Evolutionary conservation across 1,139 yeast species (phyloP), one percentile per base, ranked within the genome.

Genomic region (Saccharomyces hybrid): DNA sequence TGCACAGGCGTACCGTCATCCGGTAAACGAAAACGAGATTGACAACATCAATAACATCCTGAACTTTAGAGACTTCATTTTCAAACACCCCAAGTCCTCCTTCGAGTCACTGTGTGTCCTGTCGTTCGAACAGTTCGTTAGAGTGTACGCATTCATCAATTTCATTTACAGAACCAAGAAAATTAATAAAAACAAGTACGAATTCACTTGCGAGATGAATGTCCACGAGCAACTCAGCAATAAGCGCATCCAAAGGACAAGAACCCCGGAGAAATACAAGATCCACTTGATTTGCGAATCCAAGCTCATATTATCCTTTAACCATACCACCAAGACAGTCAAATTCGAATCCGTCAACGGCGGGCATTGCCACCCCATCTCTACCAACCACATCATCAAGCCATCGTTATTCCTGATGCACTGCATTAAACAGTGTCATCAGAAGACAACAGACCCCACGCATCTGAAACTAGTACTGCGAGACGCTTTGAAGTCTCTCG

Each of bases 171-270:
- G 11, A 24, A 16, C 44, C 11, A 38, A 38, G 9, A 38, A 38
- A 6, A 19, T 38, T 26, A 38, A 38, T 11, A 38, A 38, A 9
- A 38, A 38, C 44, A 38, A 38, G 44, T 38, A 38, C 6, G 26
- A 38, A 38, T 24, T 38, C 44, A 11, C 19, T 38, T 38, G 44
- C 19, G 44, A 38, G 24, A 38, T 38, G 44, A 38, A 38, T 19
- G 44, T 38, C 14, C 44, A 38, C 44, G 44, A 38, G 11, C 44
- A 38, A 38, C 44, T 38, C 44, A 38, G 44, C n/a, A 38, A 38
- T 19, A 38, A 38, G 44, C 44, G 44, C 21, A 38, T 38, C 11
- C 44, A 38, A 38, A 38, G 44, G 11, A 38, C 44, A 9, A 38
- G 44, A 26, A 38, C 44, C 11, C 44, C 44, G 5, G 44, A 38